Base-by-base conservation (phyloP, 2,329 filamentous ascomycete species). In the Ascochyta fabae region DNA sequence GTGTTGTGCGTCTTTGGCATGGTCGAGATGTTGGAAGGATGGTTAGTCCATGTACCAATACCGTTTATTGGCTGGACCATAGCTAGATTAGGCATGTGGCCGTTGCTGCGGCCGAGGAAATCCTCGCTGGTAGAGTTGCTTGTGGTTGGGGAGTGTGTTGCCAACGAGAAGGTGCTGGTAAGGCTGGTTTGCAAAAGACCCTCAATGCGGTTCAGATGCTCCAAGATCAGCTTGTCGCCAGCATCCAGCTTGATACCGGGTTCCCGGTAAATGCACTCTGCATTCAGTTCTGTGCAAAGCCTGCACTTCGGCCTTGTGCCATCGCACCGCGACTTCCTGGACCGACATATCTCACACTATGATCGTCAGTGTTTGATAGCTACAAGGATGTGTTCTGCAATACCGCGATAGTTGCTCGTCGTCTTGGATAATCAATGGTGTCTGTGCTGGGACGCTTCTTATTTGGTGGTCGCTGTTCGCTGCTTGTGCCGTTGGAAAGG, bases 1-100 rank as follows among this genome's bases (percentile, higher is more conserved):
- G 91, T 94, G 0, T 90, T 93, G 74, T 94, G 91, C 15, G 89
- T 83, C 75, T 92, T 93, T 22, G 91, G 91, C 90, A 94, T 94
- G 24, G 89, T 91, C 3, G 90, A 92, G 61, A 94, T 92, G 73
- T 91, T 93, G 66, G 59, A 81, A 68, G 66, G 81, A 70, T 69
- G 81, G 51, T 81, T 85, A 22, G 81, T 84, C 89, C 89, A 92
- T 3, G 89, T 90, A 6, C 88, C 89, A 60, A 92, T 81, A 5
- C 89, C 89, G 54, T 78, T 78, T 53, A 77, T 70, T 58, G 77
- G 66, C 49, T 77, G 76, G 15, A 77, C 67, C 61, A 78, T 70
- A 27, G 72, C 73, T 48, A 73, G 61, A 52, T 67, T 69, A 49
- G 71, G 61, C 56, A 74, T 70, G 48, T 73, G 69, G 49, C 72